These are phyloP conservation scores for Echites panduratus DNA, from an alignment of 257 asterid species.

Conservation along the genomic window DNA sequence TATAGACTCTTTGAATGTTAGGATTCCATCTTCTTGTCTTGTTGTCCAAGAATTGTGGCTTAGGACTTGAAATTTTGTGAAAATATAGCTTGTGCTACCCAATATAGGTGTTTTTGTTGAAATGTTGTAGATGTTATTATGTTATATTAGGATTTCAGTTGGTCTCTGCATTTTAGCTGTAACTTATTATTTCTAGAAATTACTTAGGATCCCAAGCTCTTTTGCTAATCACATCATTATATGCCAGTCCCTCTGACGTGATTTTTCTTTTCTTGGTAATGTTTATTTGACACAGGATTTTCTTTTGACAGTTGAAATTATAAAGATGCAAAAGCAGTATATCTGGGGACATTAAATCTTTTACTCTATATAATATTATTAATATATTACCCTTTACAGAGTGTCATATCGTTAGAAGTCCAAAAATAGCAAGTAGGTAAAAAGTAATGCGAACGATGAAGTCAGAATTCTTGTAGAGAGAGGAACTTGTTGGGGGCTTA, in stretches of 20 bases:
- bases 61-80: neutral
- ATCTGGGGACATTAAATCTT: neutral
- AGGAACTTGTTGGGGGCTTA: neutral
- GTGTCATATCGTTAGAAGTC: neutral
- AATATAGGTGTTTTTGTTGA: neutral
- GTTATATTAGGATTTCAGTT: neutral
- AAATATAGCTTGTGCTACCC: neutral
- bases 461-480: neutral
- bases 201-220: neutral
- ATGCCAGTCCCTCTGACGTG: neutral
- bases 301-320: neutral
- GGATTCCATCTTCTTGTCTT: neutral
- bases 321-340: neutral
- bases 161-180: neutral
- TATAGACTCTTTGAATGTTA: neutral
- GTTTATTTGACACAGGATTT: neutral
- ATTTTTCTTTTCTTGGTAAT: neutral
- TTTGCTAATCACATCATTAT: neutral
- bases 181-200: conserved; percentile 1
- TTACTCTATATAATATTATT: neutral
- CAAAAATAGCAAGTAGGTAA: neutral
- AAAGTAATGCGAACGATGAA: neutral
- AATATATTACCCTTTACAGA: neutral
- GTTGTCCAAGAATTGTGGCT: neutral
- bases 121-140: neutral